These are phyloP conservation scores for Hyphodiscus sp. DNA, from an alignment of 2,329 filamentous ascomycete genomes.

Conservation along the genomic window DNA sequence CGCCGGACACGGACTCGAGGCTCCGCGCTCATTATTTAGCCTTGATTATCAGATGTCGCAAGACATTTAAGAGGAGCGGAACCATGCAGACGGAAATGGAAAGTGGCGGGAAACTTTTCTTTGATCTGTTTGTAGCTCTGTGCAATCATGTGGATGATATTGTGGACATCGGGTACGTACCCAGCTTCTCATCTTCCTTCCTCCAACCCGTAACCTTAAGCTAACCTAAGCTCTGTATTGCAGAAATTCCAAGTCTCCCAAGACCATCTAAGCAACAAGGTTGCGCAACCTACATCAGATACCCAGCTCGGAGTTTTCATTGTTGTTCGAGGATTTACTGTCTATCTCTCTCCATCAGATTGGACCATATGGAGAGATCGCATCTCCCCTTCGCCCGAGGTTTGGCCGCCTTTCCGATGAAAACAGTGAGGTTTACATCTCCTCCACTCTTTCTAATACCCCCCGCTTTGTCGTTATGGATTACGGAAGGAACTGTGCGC, in stretches of 20 bases:
- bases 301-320: constrained; percentile 27
- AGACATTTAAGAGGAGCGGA: constrained; percentile 96
- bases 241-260: constrained; percentile 46
- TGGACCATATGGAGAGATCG: constrained; percentile 30
- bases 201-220: constrained; percentile 17
- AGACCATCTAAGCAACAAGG: constrained; percentile 39
- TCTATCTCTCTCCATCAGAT: constrained; percentile 31
- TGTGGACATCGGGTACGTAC: constrained; percentile 61
- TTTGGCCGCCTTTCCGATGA: constrained; percentile 41
- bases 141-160: constrained; percentile 98
- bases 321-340: constrained; percentile 24
- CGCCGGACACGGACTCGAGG: constrained; percentile 83
- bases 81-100: constrained; percentile 99
- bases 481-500: constrained; percentile 17
- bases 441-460: constrained; percentile 34
- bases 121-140: constrained; percentile 96
- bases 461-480: constrained; percentile 28
- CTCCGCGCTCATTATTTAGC: constrained; percentile 96
- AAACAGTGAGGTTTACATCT: constrained; percentile 28
- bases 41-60: constrained; percentile 93
- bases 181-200: constrained; percentile 7
- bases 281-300: constrained; percentile 25
- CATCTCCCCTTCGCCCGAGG: constrained; percentile 30
- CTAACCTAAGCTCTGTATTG: constrained; percentile 14
- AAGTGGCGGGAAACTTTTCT: constrained; percentile 85